Base-by-base conservation (phyloP, 441 rosid genomes). In the Bocquillonia castaneifolia region DNA sequence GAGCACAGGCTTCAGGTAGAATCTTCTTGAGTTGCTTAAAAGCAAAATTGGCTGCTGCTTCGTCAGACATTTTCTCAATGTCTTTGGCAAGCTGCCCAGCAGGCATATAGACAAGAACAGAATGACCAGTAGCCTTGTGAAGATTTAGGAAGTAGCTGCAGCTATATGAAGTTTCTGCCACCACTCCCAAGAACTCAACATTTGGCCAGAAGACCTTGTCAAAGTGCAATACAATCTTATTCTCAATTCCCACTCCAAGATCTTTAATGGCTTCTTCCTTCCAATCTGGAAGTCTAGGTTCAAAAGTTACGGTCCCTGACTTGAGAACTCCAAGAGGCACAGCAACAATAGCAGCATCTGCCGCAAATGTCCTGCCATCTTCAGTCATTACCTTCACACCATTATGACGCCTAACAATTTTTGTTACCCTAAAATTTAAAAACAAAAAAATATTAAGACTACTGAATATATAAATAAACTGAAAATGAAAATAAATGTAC, bases 111-210 rank as follows among this genome's bases (percentile, higher is more conserved):
- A 94, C 90, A 56, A 94, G 98, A 53, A 88, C 89, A 73, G 91
- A 67, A 63, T 86, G 96, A 62, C 86, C 87, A 3, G 97, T 94
- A 47, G 97, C 97, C 81, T 94, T 94, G 83, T 94, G 97, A 64
- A 91, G 91, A 82, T 94, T 94, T 68, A 94, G 73, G 68, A 94
- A 94, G 80, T 94, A 94, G 83, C 97, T 94, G 84, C 97, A 94
- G 66, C 84, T 82, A 66, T 90, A 91, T 3, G 99, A 77, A 17
- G 99, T 87, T 56, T 86, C 96, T 57, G 97, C 90, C 74, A 94
- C 97, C 58, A 94, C 92, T 59, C 99, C 97, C 64, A 94, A 71
- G 80, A 94, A 94, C 85, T 94, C 99, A 39, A 94, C 99, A 56
- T 91, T 91, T 50, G 97, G 96, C 97, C 97, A 94, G 78, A 94